These are phyloP conservation scores for Fraxinus velutina DNA, from an alignment of 305 asterid species.

Conservation along the genomic window DNA sequence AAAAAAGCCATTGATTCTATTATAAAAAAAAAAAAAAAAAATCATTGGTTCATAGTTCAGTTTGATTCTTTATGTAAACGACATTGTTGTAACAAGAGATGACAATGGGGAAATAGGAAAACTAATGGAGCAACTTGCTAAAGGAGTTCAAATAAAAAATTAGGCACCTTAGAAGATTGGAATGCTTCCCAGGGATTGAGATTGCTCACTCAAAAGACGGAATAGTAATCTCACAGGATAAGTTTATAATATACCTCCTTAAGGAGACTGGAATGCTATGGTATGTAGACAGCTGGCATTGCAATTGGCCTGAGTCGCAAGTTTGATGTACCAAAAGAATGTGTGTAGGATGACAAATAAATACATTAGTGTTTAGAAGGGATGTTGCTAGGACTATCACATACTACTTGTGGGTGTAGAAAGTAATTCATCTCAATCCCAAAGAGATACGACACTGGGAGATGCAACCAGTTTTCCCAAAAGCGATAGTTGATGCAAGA, in stretches of 20 bases:
- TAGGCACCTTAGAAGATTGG: not conserved
- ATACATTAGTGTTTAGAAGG: not conserved
- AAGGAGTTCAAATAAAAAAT: not conserved
- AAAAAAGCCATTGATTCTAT: not conserved
- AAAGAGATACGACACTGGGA: not conserved
- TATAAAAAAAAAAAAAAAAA: not conserved
- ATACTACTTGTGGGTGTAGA: not conserved
- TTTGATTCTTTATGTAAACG: not conserved
- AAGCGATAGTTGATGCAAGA: not conserved
- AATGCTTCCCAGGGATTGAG: not conserved
- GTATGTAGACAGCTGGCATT: not conserved
- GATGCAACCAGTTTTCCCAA: not conserved
- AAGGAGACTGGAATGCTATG: not conserved
- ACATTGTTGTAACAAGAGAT: not conserved
- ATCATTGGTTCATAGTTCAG: not conserved
- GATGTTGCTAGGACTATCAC: not conserved
- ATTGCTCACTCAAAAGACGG: not conserved
- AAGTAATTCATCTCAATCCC: not conserved
- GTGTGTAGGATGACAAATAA: not conserved
- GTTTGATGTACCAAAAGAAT: not conserved
- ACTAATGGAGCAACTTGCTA: not conserved
- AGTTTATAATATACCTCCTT: not conserved
- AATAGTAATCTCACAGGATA: not conserved
- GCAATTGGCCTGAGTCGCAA: not conserved
- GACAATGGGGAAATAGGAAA: not conserved